These are phyloP conservation scores for Aspergillus sojae DNA, from an alignment of 2,329 filamentous ascomycete species.

Conservation along the genomic window DNA sequence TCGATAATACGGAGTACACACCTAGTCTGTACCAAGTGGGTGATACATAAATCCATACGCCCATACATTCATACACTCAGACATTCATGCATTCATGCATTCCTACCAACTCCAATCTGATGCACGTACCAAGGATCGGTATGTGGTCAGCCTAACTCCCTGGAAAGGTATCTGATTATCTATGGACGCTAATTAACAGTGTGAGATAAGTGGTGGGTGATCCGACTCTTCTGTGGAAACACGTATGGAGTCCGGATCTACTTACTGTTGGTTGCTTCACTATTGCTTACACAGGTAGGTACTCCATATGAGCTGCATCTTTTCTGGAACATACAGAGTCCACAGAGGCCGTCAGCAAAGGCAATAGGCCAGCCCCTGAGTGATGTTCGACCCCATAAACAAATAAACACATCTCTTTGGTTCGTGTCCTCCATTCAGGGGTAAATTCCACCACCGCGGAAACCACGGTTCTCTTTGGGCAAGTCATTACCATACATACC, in stretches of 20 bases:
- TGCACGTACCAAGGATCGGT: conserved; percentile 1
- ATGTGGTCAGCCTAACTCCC: neutral
- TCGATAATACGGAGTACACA: neutral
- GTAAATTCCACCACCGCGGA: conserved; percentile 19
- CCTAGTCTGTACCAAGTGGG: neutral
- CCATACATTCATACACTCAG: too few relatives aligned
- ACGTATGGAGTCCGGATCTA: neutral
- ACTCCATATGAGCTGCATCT: neutral
- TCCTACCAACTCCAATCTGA: neutral
- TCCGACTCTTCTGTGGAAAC: neutral
- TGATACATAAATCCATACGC: neutral
- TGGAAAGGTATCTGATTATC: neutral
- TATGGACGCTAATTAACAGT: neutral
- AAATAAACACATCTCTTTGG: conserved; percentile 18
- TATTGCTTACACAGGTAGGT: neutral
- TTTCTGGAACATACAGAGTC: neutral
- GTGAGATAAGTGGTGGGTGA: neutral
- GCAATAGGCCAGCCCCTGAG: conserved; percentile 10
- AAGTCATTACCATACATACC: conserved; percentile 15
- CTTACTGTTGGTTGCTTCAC: neutral
- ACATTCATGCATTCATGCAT: neutral
- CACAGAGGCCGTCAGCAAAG: neutral
- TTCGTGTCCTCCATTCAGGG: conserved; percentile 28
- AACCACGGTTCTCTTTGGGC: conserved; percentile 26
- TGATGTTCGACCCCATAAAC: conserved; percentile 3